phyloP scores from a whole-genome alignment of 169 alveolate species.

The Perkinsus marinus region DNA sequence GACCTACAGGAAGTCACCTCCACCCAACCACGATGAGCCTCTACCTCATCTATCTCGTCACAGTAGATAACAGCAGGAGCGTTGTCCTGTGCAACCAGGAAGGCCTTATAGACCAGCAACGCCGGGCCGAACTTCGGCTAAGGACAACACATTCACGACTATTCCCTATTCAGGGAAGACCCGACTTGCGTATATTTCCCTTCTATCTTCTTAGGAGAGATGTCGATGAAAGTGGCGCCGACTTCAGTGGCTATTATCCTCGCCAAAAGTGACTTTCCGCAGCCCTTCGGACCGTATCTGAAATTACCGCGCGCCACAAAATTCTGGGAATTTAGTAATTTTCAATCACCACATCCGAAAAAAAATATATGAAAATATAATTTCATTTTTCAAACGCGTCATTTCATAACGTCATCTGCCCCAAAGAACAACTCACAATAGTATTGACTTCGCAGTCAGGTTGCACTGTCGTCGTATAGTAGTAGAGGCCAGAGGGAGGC shows the following conservation, averaged over 20 bases:
- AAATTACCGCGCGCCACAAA: neutral
- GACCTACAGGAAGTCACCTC: slow-evolving; percentile 3
- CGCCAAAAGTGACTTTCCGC: slow-evolving; percentile 62
- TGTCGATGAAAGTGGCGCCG: slow-evolving; percentile 62
- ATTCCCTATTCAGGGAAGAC: neutral
- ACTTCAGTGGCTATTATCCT: slow-evolving; percentile 56
- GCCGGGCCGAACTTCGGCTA: slow-evolving; percentile 38
- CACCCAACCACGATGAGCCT: neutral
- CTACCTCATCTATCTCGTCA: slow-evolving; percentile 60
- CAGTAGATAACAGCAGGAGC: slow-evolving; percentile 72
- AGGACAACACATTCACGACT: neutral
- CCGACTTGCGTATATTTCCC: slow-evolving; percentile 33
- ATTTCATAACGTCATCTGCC: neutral
- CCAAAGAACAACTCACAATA: neutral
- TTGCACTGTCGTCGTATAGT: neutral
- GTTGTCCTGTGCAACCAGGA: slow-evolving; percentile 64
- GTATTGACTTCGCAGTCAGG: slow-evolving; percentile 4
- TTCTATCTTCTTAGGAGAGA: slow-evolving; percentile 56
- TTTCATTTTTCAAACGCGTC: neutral
- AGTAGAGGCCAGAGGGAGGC: slow-evolving; percentile 6
- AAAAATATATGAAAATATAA: no score
- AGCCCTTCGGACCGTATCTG: slow-evolving; percentile 57
- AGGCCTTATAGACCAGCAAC: slow-evolving; percentile 39
- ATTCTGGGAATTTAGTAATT: no score
- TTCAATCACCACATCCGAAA: no score